Evolutionary conservation across 2,329 filamentous ascomycete species (phyloP).

Genomic region (Paecilomyces niveus): DNA sequence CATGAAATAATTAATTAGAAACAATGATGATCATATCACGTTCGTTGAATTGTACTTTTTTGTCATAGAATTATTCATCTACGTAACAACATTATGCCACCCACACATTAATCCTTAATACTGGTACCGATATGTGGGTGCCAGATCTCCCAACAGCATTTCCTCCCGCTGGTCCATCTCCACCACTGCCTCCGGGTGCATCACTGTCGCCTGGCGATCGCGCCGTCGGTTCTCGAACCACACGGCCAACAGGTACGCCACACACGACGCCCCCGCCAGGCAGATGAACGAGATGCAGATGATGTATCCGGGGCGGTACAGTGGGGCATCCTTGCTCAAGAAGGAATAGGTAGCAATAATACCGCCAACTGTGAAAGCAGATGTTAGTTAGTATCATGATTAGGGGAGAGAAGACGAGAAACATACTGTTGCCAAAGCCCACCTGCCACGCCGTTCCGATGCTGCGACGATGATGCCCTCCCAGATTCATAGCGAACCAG

Average conservation of each 20-base stretch:
- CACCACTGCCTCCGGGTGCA: slow-evolving; percentile 8
- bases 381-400: slow-evolving; percentile 4
- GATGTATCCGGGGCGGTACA: slow-evolving; percentile 65
- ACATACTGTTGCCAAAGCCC: slow-evolving; percentile 60
- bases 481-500: slow-evolving; percentile 76
- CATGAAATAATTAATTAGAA: too few species aligned
- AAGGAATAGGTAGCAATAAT: slow-evolving; percentile 71
- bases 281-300: slow-evolving; percentile 70
- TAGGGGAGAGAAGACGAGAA: background rate
- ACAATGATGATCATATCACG: too few species aligned
- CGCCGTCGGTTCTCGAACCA: slow-evolving; percentile 35
- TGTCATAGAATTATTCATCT: too few species aligned
- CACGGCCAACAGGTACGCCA: slow-evolving; percentile 29
- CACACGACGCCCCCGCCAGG: slow-evolving; percentile 52
- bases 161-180: slow-evolving; percentile 24
- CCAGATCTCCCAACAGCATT: slow-evolving; percentile 33
- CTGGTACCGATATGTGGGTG: slow-evolving; percentile 34
- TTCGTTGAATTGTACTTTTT: too few species aligned
- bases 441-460: slow-evolving; percentile 72
- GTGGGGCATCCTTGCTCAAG: slow-evolving; percentile 57
- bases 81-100: too few species aligned
- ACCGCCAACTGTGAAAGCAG: slow-evolving; percentile 50
- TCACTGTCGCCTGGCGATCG: slow-evolving; percentile 21
- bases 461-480: slow-evolving; percentile 62
- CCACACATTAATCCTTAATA: slow-evolving; percentile 14